phyloP scores from a whole-genome alignment of 1,284 basidiomycete genomes.

The Pseudozyma sp. region DNA sequence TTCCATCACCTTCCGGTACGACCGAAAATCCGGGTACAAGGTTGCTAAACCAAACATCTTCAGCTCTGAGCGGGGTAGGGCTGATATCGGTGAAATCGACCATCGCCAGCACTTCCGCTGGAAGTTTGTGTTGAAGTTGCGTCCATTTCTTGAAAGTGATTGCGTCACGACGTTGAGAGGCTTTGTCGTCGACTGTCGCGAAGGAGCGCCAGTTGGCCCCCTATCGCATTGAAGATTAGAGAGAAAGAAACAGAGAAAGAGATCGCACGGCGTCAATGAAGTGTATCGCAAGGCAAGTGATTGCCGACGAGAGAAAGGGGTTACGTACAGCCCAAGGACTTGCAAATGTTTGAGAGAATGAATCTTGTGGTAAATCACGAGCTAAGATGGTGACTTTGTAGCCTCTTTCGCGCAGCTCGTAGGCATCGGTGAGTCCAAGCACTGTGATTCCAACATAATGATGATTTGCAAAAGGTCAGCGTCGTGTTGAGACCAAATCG shows the following conservation, averaged over 20 bases:
- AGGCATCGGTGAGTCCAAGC: constrained; percentile 71
- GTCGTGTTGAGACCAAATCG: too few species aligned
- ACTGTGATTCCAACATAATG: constrained; percentile 61
- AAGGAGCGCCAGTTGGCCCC: constrained; percentile 79
- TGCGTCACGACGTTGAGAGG: constrained; percentile 37
- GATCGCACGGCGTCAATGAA: too few species aligned
- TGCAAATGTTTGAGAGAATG: constrained; percentile 75
- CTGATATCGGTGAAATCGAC: constrained; percentile 52
- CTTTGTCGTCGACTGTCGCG: constrained; percentile 68
- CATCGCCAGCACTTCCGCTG: constrained; percentile 46
- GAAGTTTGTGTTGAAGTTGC: constrained; percentile 36
- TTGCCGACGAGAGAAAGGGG: too few species aligned
- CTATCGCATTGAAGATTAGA: background rate
- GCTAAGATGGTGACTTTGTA: constrained; percentile 76
- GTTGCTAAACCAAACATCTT: constrained; percentile 50
- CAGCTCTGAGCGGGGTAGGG: constrained; percentile 21
- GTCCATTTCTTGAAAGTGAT: constrained; percentile 51
- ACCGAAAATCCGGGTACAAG: constrained; percentile 40
- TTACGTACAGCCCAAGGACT: constrained; percentile 75
- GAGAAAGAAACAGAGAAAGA: background rate
- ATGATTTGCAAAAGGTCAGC: background rate
- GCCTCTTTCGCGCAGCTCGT: constrained; percentile 70
- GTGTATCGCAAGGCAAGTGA: too few species aligned
- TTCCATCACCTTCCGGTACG: constrained; percentile 16
- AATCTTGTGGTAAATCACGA: constrained; percentile 77